Conservation (phyloP, 176 grass and related monocot genomes). For the Bonia amplexicaulis region DNA sequence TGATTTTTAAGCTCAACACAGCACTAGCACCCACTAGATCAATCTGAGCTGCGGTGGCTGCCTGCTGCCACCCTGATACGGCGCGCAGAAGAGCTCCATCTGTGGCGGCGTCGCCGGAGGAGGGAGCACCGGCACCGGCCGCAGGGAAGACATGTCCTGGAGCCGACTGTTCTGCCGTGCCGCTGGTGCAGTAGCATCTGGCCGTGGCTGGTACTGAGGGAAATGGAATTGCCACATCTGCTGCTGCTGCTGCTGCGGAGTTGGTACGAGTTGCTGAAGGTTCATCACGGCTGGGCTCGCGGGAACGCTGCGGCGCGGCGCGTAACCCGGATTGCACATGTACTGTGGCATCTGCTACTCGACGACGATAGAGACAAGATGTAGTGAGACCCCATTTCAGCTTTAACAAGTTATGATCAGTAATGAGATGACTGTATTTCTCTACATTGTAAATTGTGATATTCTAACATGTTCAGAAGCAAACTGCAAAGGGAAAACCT, state of each 20-base stretch:
- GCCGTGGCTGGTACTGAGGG: slow-evolving; percentile 34
- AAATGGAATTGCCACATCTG: slow-evolving; percentile 46
- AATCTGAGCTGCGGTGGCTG: slow-evolving; percentile 39
- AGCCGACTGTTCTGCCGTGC: slow-evolving; percentile 22
- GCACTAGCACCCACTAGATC: slow-evolving; percentile 1
- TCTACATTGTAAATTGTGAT: background rate
- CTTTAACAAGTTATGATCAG: background rate
- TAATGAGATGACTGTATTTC: background rate
- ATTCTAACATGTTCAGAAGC: background rate
- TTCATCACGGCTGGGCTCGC: slow-evolving; percentile 23
- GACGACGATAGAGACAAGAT: background rate
- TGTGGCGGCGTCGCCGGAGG: slow-evolving; percentile 11
- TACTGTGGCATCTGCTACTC: slow-evolving; percentile 40
- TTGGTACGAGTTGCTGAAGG: slow-evolving; percentile 20
- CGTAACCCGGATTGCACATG: slow-evolving; percentile 34
- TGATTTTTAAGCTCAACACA: background rate
- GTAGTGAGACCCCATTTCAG: background rate
- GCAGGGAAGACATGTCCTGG: slow-evolving; percentile 18
- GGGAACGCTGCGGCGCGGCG: background rate
- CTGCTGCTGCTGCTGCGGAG: slow-evolving; percentile 22
- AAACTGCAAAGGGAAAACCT: slow-evolving; percentile 14
- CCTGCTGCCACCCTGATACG: slow-evolving; percentile 27
- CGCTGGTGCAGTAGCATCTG: background rate
- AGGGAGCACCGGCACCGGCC: slow-evolving; percentile 15
- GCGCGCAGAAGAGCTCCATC: slow-evolving; percentile 42